Percentiles rank a stretch among this genome's conserved stretches.
These are phyloP conservation scores for Lodderomyces orthopsilosis DNA, from an alignment of 1,139 yeast species.

Conservation along the genomic window DNA sequence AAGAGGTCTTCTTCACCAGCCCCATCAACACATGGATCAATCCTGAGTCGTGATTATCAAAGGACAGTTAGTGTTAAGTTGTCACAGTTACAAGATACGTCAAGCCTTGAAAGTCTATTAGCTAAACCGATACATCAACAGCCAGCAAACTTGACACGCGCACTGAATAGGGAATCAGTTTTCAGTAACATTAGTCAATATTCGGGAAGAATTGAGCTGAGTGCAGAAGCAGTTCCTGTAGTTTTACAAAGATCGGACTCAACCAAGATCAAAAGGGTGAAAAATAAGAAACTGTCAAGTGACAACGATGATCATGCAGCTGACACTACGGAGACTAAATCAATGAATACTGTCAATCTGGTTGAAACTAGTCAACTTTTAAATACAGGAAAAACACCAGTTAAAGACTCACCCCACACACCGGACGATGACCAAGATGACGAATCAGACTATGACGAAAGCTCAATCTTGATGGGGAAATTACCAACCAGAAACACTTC, in stretches of 20 bases:
- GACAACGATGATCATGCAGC: neutral
- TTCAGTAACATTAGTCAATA: constrained; percentile 30
- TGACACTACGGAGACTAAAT: neutral
- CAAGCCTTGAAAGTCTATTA: constrained; percentile 4
- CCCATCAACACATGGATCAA: neutral
- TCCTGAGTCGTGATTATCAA: constrained; percentile 1
- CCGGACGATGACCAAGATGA: constrained; percentile 9
- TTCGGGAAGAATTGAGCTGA: constrained; percentile 21
- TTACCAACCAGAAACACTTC: constrained; percentile 14
- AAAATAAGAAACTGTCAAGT: neutral
- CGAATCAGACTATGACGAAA: constrained; percentile 10
- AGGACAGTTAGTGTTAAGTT: constrained; percentile 1
- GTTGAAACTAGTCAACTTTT: neutral
- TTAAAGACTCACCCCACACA: constrained; percentile 1
- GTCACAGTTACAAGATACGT: constrained; percentile 2
- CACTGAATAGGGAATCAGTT: constrained; percentile 21
- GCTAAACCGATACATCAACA: constrained; percentile 3
- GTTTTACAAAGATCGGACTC: constrained; percentile 16
- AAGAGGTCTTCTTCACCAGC: neutral
- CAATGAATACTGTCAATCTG: neutral
- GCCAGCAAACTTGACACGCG: neutral
- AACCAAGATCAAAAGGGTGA: constrained; percentile 9
- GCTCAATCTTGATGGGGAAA: constrained; percentile 17
- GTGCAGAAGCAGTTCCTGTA: constrained; percentile 25
- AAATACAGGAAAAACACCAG: neutral